Evolutionary conservation across 1,284 basidiomycete genomes (phyloP).

Genomic region (Leccinum subrobustum): DNA sequence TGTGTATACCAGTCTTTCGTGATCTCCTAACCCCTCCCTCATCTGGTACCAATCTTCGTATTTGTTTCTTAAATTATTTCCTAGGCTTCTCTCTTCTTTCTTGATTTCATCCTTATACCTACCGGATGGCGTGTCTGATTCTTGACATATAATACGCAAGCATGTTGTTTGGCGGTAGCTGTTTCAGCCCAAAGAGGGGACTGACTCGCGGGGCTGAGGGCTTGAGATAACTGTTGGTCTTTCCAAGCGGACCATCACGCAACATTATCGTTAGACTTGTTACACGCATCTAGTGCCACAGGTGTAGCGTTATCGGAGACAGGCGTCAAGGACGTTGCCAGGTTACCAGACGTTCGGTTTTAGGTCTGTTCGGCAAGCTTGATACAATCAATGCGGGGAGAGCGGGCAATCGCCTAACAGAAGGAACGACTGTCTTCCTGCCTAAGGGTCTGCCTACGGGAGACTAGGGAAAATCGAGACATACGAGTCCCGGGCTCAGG

Average conservation of each 20-base stretch:
- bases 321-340: no score
- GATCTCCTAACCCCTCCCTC: not conserved
- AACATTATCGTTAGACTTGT: not conserved
- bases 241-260: no score
- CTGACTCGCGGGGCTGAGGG: not conserved
- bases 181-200: not conserved
- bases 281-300: not conserved
- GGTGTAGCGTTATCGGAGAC: no score
- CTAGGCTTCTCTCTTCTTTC: not conserved
- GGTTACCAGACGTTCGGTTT: no score
- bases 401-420: no score
- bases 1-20: not conserved
- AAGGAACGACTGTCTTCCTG: no score
- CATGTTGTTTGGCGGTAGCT: not conserved
- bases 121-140: not conserved
- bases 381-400: no score
- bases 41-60: not conserved
- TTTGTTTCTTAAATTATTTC: not conserved
- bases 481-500: no score
- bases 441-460: no score
- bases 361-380: no score
- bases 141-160: not conserved
- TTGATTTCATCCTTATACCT: not conserved
- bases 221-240: no score
- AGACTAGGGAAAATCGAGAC: no score